A percentile compares a stretch with the other conserved stretches of the same genome.
Evolutionary conservation across 1,139 yeast genomes (phyloP).

Genomic region (Yamadazyma aaseri): DNA sequence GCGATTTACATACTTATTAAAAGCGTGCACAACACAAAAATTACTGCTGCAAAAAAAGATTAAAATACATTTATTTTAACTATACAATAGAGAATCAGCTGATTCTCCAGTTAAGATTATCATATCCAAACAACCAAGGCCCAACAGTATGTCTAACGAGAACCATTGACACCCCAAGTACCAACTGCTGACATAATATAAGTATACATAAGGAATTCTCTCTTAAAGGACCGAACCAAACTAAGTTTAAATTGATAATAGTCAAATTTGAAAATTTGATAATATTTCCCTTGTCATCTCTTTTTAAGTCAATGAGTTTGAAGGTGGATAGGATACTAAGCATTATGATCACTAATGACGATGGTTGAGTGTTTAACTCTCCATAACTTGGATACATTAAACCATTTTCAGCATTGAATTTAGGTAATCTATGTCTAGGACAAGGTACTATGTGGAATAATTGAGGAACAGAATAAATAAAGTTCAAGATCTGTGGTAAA

Average conservation of each 20-base stretch:
- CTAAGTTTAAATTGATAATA: constrained; percentile 75
- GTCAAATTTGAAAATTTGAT: constrained; percentile 77
- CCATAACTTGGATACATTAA: constrained; percentile 67
- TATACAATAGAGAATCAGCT: too few species aligned
- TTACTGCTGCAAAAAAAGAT: too few species aligned
- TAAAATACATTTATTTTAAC: too few species aligned
- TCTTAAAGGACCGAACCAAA: constrained; percentile 85
- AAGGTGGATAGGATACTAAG: constrained; percentile 39
- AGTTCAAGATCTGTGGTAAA: constrained; percentile 87
- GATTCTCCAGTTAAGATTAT: constrained; percentile 61
- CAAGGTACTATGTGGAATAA: constrained; percentile 83
- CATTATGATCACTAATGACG: constrained; percentile 23
- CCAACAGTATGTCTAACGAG: constrained; percentile 81
- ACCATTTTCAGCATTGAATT: constrained; percentile 65
- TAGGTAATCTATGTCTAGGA: constrained; percentile 93
- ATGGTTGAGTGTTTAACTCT: constrained; percentile 19
- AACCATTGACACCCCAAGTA: constrained; percentile 65
- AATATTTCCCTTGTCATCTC: constrained; percentile 34
- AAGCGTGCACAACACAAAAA: too few species aligned
- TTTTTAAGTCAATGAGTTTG: constrained; percentile 48
- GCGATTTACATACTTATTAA: too few species aligned
- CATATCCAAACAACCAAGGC: constrained; percentile 84
- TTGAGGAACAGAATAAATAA: constrained; percentile 87
- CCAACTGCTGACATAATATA: constrained; percentile 61
- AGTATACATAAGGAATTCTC: constrained; percentile 71